Evolutionary conservation across 305 asterid genomes (phyloP), one percentile per base, ranked within the genome.

Genomic region (Fraxinus nigra): DNA sequence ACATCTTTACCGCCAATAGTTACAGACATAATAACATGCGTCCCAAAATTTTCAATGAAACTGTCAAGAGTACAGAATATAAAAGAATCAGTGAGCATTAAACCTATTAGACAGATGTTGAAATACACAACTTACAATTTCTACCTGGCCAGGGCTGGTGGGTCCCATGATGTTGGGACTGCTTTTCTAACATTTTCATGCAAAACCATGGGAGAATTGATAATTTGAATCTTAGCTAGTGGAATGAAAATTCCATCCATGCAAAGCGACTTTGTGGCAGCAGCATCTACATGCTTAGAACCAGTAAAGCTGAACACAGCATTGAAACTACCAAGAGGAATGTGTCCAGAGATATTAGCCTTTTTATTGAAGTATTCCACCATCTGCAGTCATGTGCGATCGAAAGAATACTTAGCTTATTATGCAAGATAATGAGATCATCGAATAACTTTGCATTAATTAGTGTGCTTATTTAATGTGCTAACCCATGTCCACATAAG

Each of bases 1-100:
- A 92, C 94, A 88, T 94, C 97, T 88, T 94, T 93, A 75, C 98
- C 98, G 0, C 97, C 98, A 48, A 94, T 87, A 72, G 94, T 94
- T 54, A 94, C 89, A 69, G 97, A 94, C 72, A 94, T 91, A 59
- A 94, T 89, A 79, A 93, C 90, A 82, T 94, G 97, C 8, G 98
- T 94, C 76, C 98, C 98, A 56, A 91, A 94, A 85, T 91, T 93
- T 83, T 94, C 97, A 61, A 94, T 93, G 90, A 94, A 94, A 87
- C 98, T 94, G 92, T 76, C 54, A 79, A 13, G 14, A 7, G 54
- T 59, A 78, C 28, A 85, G 24, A 80, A 80, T 73, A 81, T 74
- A 80, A 81, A 86, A 65, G 38, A 72, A 77, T 84, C 67, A 81
- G 81, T 65, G 79, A 70, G 32, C 18, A 72, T 38, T 78, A 83